These are phyloP conservation scores for Aquanectria penicillioides DNA, from an alignment of 2,329 filamentous ascomycete genomes.

Conservation along the genomic window DNA sequence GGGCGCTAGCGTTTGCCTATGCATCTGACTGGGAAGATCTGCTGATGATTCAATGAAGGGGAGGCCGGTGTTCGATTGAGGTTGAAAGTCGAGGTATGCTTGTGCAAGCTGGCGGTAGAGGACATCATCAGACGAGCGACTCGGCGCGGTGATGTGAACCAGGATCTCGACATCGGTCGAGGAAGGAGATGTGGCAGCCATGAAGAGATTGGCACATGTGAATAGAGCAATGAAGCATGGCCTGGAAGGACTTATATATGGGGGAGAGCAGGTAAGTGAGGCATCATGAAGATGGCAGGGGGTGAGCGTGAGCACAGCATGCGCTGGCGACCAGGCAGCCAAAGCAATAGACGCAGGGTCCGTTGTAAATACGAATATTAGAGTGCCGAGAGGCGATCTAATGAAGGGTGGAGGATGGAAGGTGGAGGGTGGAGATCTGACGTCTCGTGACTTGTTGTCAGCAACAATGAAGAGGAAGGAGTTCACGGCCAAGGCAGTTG, in stretches of 20 bases:
- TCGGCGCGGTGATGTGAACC: conserved; percentile 64
- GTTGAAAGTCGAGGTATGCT: conserved; percentile 61
- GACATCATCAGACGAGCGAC: conserved; percentile 58
- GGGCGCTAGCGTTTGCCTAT: conserved; percentile 7
- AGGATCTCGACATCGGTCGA: conserved; percentile 62
- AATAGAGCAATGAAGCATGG: conserved; percentile 35
- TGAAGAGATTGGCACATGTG: conserved; percentile 27
- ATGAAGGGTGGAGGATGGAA: not conserved
- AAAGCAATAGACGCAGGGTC: not conserved
- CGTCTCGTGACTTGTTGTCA: not conserved
- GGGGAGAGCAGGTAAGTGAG: not conserved
- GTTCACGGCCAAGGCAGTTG: not conserved
- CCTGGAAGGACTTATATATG: conserved; percentile 11
- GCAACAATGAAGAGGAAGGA: no score
- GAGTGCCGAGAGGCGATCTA: not conserved
- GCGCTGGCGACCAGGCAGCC: not conserved
- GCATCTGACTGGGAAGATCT: not conserved
- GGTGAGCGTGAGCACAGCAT: not conserved
- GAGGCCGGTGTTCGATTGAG: conserved; percentile 34
- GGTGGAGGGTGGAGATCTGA: not conserved
- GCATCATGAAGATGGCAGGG: not conserved
- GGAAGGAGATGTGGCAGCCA: conserved; percentile 37
- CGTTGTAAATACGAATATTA: no score
- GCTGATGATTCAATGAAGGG: not conserved
- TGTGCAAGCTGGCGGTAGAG: conserved; percentile 60